A percentile compares a stretch with the other conserved stretches of the same genome.
Evolutionary conservation across 2,329 filamentous ascomycete genomes (phyloP).

Genomic region (Coniochaeta prunicola): DNA sequence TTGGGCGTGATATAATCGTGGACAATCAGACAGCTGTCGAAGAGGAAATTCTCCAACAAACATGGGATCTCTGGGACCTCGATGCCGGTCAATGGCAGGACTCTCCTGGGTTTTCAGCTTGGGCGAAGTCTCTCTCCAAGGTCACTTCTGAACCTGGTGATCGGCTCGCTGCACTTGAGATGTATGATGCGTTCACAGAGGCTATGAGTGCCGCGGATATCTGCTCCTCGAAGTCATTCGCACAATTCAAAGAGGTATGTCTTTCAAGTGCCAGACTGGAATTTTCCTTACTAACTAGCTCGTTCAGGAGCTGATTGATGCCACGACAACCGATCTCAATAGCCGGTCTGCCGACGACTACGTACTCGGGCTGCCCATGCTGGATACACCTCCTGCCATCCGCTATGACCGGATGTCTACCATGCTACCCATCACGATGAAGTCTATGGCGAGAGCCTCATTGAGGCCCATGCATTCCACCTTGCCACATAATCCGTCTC

Average conservation of each 20-base stretch:
- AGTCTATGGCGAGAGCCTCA: constrained; percentile 21
- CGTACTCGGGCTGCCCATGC: constrained; percentile 36
- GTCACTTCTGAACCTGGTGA: constrained; percentile 5
- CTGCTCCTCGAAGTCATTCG: constrained; percentile 42
- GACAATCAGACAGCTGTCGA: constrained; percentile 35
- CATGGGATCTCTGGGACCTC: constrained; percentile 61
- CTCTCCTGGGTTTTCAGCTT: constrained; percentile 28
- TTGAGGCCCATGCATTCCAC: constrained; percentile 15
- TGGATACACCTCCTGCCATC: constrained; percentile 34
- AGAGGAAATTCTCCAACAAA: constrained; percentile 56
- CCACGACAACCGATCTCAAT: constrained; percentile 51
- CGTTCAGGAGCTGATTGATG: constrained; percentile 50
- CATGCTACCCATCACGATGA: constrained; percentile 24
- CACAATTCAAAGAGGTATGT: constrained; percentile 27
- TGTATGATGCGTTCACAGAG: constrained; percentile 48
- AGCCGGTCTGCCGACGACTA: constrained; percentile 41
- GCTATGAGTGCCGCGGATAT: constrained; percentile 61
- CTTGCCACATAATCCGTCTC: neutral
- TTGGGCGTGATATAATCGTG: constrained; percentile 53
- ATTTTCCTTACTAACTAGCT: constrained; percentile 8
- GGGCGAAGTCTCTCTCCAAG: constrained; percentile 22
- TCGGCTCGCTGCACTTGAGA: constrained; percentile 32
- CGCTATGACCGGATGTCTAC: constrained; percentile 22
- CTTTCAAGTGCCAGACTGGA: neutral
- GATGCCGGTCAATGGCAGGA: constrained; percentile 53